These are phyloP conservation scores for Talaromyces pinophilus DNA, from an alignment of 2,329 filamentous ascomycete species.

Conservation along the genomic window DNA sequence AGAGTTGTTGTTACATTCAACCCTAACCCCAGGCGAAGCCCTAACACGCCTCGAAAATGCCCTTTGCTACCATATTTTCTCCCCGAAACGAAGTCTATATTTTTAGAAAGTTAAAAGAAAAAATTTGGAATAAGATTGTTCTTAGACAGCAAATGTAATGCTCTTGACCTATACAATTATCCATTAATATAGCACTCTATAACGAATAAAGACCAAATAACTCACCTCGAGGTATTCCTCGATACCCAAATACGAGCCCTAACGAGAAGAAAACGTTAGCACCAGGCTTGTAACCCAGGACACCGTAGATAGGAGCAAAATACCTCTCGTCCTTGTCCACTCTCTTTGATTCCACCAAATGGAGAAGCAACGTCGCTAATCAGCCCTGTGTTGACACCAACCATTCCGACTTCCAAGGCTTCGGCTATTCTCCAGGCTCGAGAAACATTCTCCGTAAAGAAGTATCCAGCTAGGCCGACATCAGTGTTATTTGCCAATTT, in stretches of 20 bases:
- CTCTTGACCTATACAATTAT: not conserved
- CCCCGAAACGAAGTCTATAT: not conserved
- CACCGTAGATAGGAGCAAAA: too few species aligned
- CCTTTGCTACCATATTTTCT: too few species aligned
- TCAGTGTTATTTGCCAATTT: slow-evolving; percentile 76
- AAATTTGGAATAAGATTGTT: not conserved
- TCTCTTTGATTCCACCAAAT: slow-evolving; percentile 82
- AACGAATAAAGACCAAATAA: not conserved
- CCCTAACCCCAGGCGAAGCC: not conserved
- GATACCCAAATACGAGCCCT: too few species aligned
- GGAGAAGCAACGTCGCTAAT: slow-evolving; percentile 56
- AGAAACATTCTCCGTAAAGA: slow-evolving; percentile 69
- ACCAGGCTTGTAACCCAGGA: too few species aligned
- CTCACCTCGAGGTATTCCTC: too few species aligned
- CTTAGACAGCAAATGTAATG: not conserved
- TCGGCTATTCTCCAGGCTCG: slow-evolving; percentile 62
- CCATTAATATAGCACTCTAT: not conserved
- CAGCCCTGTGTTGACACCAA: slow-evolving; percentile 69
- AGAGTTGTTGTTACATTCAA: too few species aligned
- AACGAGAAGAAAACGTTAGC: too few species aligned
- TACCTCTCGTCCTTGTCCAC: slow-evolving; percentile 74
- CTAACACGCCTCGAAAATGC: not conserved
- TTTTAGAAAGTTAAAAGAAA: not conserved
- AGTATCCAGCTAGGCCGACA: slow-evolving; percentile 91
- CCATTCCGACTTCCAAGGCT: slow-evolving; percentile 54